Evolutionary conservation across 495 filamentous ascomycete genomes (phyloP), one percentile per base, ranked within the genome.

Genomic region (Aspergillus cristatus): DNA sequence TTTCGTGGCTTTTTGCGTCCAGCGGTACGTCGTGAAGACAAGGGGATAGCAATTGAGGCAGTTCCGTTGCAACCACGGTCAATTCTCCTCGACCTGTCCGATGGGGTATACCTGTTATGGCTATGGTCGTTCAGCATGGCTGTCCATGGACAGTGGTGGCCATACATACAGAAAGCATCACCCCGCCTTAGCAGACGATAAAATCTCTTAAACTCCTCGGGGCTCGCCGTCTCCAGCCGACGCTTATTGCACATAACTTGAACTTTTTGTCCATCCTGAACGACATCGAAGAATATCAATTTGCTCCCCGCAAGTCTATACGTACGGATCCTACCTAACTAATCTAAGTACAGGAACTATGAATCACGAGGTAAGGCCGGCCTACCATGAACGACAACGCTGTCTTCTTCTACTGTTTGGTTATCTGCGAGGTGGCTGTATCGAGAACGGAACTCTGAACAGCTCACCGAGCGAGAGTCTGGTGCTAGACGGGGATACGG

Each of bases 251-350:
- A 74, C 56, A 94, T 72, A 18, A 72, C 71, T 54, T 98, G 91
- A 20, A 88, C 50, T 45, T 71, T 73, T 48, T 72, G 54, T 24
- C 76, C 79, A 58, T 88, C 76, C 62, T 82, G 76, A 39, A 72
- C 60, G 39, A 97, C 50, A 60, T 90, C 82, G 46, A 95, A 61
- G 60, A 98, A 98, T 30, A 83, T 68, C 54, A 98, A 78, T 62
- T 82, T 84, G 49, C 71, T 76, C 39, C 74, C 78, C 35, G 70
- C 67, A 41, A 62, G 66, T 54, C 75, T 75, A 48, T 65, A 63
- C 33, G 70, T 71, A 58, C 56, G 67, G 45, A 86, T 68, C 54
- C 81, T 82, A 65, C 81, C 81, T 84, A 67, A 24, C 57, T 53
- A 47, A 57, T 62, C 63, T 70, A 70, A 70, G 66, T 70, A 70